Percentiles rank a stretch among this genome's conserved stretches.
phyloP scores from a whole-genome alignment of 352 stramenopile species.

The Phytophthora citrophthora region DNA sequence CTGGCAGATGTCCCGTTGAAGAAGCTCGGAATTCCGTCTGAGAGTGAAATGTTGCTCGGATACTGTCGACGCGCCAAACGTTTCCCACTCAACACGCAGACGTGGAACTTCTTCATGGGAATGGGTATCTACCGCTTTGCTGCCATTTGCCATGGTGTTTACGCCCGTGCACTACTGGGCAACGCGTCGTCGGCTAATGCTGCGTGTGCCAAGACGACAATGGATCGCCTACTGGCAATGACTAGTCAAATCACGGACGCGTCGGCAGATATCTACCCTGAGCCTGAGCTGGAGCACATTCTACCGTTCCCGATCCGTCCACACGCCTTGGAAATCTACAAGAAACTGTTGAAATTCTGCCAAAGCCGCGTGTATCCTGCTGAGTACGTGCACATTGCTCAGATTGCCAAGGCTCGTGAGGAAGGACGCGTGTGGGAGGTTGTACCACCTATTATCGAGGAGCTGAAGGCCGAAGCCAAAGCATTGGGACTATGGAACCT shows the following conservation, averaged over 20 bases:
- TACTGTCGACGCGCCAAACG: constrained; percentile 63
- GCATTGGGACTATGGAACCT: constrained; percentile 96
- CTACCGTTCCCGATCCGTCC: constrained; percentile 80
- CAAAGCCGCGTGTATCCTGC: constrained; percentile 90
- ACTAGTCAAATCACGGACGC: constrained; percentile 45
- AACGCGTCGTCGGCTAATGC: constrained; percentile 87
- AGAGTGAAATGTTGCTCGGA: constrained; percentile 60
- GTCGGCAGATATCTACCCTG: constrained; percentile 54
- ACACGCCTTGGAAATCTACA: constrained; percentile 80
- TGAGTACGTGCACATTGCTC: constrained; percentile 86
- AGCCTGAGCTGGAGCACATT: constrained; percentile 57
- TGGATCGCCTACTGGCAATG: constrained; percentile 64
- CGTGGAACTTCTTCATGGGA: constrained; percentile 81
- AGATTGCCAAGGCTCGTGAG: constrained; percentile 62
- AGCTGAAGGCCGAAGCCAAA: constrained; percentile 92
- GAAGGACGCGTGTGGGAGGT: constrained; percentile 77
- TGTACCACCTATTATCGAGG: constrained; percentile 89
- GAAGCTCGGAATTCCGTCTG: constrained; percentile 68
- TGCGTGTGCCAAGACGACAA: constrained; percentile 64
- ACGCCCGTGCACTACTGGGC: constrained; percentile 68
- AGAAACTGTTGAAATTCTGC: constrained; percentile 89
- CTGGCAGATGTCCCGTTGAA: constrained; percentile 49
- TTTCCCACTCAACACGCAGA: constrained; percentile 57
- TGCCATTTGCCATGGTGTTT: constrained; percentile 84
- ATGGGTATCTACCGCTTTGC: constrained; percentile 81